A percentile compares a stretch with the other conserved stretches of the same genome.
Conservation (phyloP, 1,284 basidiomycete species). For the Tylopilus microsporus region DNA sequence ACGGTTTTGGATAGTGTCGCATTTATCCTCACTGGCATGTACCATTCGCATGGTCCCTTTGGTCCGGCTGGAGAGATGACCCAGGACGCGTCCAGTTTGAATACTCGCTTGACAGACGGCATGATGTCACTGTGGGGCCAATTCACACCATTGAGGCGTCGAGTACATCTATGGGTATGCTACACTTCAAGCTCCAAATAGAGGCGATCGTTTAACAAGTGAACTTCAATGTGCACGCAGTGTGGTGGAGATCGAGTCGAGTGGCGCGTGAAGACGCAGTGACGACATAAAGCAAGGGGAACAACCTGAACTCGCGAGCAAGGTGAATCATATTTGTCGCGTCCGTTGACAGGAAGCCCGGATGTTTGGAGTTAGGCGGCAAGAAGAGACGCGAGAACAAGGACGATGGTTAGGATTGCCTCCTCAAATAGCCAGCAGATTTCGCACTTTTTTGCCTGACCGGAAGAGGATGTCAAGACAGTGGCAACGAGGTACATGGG, state of each 20-base stretch:
- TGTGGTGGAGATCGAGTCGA: background rate
- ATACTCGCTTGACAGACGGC: too few species aligned
- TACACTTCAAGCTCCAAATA: too few species aligned
- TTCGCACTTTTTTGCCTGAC: slow-evolving; percentile 25
- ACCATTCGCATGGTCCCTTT: too few species aligned
- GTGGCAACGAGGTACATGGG: slow-evolving; percentile 18
- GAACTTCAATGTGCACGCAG: too few species aligned
- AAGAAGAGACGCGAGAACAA: slow-evolving; percentile 26
- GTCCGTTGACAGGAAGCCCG: slow-evolving; percentile 12
- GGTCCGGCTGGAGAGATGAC: too few species aligned
- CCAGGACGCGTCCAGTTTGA: too few species aligned
- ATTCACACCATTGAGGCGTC: too few species aligned
- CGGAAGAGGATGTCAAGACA: slow-evolving; percentile 23
- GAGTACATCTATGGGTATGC: too few species aligned
- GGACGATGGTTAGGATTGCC: slow-evolving; percentile 25
- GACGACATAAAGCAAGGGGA: slow-evolving; percentile 22
- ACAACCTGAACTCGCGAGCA: slow-evolving; percentile 21
- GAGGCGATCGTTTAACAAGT: too few species aligned
- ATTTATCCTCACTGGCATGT: too few species aligned
- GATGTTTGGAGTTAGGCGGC: slow-evolving; percentile 19
- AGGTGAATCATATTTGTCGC: slow-evolving; percentile 28
- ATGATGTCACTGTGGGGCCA: too few species aligned
- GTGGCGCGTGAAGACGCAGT: slow-evolving; percentile 18
- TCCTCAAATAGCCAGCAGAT: slow-evolving; percentile 22
- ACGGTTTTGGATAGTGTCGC: too few species aligned